Evolutionary conservation across 768 basidiomycete genomes (phyloP), one percentile per base, ranked within the genome.

Genomic region (Termitomyces sp.): DNA sequence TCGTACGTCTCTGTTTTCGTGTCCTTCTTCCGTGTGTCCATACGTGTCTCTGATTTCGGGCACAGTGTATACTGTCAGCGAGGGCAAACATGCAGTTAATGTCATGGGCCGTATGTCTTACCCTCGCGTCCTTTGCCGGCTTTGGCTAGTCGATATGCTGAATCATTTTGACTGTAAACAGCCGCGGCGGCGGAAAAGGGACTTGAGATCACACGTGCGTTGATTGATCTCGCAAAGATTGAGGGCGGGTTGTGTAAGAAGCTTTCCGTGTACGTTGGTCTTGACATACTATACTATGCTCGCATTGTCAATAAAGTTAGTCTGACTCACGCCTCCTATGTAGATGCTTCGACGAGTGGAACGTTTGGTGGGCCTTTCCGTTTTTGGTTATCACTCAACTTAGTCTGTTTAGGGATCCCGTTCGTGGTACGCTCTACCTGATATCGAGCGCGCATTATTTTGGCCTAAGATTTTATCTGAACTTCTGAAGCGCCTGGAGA

Each of bases 341-440:
- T 41, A 75, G 76, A 3, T 77, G 76, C 53, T 84, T 80, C 50
- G 82, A 84, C 53, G 81, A 82, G 65, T 83, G 80, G 80, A 81
- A 81, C 59, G 80, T 82, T 20, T 81, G 79, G 77, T 75, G 57
- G 16, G 68, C 64, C 9, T 29, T 41, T 32, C 64, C 9, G n/a
- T 22, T 12, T 14, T 5, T 44, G 32, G 24, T 3, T 26, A 13
- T 26, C 29, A 29, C n/a, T 54, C 1, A 37, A 37, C 16, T 18
- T 10, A 37, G 36, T 37, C 18, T 18, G 36, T 37, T 37, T 37
- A 73, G 74, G 75, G 76, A 78, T 64, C 76, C 76, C n/a, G 67
- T 74, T n/a, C 69, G 76, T 49, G 74, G 74, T 75, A 61, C 13
- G 65, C 56, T 22, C 8, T 47, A 50, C n/a, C 22, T 2, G 29